Evolutionary conservation across 2,329 filamentous ascomycete genomes (phyloP), one percentile per base, ranked within the genome.

Genomic region (Xylaria arbuscula): DNA sequence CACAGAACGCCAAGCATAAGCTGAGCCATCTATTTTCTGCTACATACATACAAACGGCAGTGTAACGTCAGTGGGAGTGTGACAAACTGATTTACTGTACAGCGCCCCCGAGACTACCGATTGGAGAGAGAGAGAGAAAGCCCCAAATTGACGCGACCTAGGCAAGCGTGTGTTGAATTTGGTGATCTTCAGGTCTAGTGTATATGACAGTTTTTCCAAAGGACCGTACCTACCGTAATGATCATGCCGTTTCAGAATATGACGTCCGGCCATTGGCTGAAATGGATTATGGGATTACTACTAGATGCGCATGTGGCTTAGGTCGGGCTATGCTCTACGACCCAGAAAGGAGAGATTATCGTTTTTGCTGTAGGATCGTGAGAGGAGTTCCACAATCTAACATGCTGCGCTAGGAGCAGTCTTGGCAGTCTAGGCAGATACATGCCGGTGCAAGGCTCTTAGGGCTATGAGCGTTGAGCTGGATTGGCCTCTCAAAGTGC

Each of bases 161-260:
- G 8, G 32, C 55, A n/a, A 45, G 40, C 15, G 40, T 45, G 24
- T 13, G 11, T 36, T 55, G 51, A 19, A 55, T 55, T 57, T n/a
- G 22, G 38, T 2, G 55, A 57, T 57, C 55, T 32, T 57, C 54
- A 57, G 54, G 54, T 22, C 54, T 42, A 57, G 28, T 28, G 28
- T 28, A 9, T 19, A 53, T 34, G 13, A 53, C 22, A n/a, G 28
- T 32, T 53, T 17, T 32, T 2, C 8, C 34, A 55, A 53, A 13
- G 5, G n/a, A n/a, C n/a, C n/a, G n/a, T n/a, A n/a, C 24, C 22
- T 6, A 8, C 45, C 17, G 51, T 54, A 54, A 36, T 54, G 17
- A 19, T 55, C 19, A 55, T 36, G 55, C 55, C 3, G 55, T 57
- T 57, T 57, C 55, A 57, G 55, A 24, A n/a, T n/a, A n/a, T n/a